A percentile compares a stretch with the other conserved stretches of the same genome.
phyloP scores from a whole-genome alignment of 2,329 filamentous ascomycete species.

The Exophiala viscosa region DNA sequence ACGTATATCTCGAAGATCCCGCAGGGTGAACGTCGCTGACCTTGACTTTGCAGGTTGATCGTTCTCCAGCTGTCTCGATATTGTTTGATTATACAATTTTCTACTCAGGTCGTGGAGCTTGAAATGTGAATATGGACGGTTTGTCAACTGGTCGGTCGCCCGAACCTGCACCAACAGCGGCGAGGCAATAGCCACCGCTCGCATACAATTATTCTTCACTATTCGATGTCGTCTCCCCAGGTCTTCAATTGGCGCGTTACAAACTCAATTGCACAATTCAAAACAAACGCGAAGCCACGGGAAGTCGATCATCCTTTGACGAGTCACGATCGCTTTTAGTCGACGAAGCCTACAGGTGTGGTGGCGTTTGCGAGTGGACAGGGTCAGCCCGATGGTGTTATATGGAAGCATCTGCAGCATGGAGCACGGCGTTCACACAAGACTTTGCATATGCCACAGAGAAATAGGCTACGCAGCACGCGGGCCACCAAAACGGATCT shows the following conservation, averaged over 20 bases:
- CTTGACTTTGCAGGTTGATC: constrained; percentile 6
- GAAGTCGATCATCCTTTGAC: constrained; percentile 11
- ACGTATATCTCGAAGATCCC: constrained; percentile 33
- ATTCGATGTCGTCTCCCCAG: not conserved
- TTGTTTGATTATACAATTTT: not conserved
- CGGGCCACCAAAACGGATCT: not conserved
- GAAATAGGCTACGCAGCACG: not conserved
- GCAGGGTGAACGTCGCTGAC: no score
- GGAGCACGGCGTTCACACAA: constrained; percentile 18
- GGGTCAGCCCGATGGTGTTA: constrained; percentile 20
- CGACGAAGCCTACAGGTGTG: constrained; percentile 7
- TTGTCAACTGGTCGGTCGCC: no score
- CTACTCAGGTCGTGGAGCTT: no score
- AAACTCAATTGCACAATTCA: not conserved
- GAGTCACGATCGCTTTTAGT: constrained; percentile 22
- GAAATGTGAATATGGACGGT: no score
- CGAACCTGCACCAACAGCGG: no score
- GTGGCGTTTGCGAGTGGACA: constrained; percentile 14
- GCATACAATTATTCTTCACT: not conserved
- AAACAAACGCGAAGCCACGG: not conserved
- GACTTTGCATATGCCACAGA: constrained; percentile 3
- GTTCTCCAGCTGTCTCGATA: not conserved
- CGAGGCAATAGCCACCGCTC: no score
- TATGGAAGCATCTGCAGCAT: constrained; percentile 14
- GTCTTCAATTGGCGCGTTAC: not conserved